Conservation (phyloP, 352 stramenopile genomes). For the Phytophthora boehmeriae region DNA sequence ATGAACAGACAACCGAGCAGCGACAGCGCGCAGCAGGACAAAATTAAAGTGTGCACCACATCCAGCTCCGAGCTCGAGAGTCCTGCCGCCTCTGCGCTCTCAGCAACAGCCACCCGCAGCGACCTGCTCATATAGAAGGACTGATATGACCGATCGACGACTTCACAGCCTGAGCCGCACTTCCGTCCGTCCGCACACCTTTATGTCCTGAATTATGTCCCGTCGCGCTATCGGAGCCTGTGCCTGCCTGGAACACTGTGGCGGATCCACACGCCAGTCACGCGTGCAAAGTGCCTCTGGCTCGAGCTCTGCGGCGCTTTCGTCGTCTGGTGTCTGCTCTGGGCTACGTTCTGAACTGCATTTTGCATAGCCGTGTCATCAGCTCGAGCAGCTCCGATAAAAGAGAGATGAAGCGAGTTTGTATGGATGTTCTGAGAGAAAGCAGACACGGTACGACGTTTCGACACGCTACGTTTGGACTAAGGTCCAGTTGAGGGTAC, state of each 20-base stretch:
- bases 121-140: slow-evolving; percentile 17
- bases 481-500: slow-evolving; percentile 28
- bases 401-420: neutral
- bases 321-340: too few species aligned
- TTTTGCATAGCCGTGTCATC: too few species aligned
- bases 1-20: slow-evolving; percentile 55
- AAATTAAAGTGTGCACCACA: slow-evolving; percentile 40
- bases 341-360: too few species aligned
- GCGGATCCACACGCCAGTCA: too few species aligned
- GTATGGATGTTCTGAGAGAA: slow-evolving; percentile 12
- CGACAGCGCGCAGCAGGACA: slow-evolving; percentile 48
- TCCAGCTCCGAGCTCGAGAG: slow-evolving; percentile 38
- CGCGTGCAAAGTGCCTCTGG: too few species aligned
- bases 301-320: too few species aligned
- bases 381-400: too few species aligned
- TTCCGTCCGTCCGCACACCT: too few species aligned
- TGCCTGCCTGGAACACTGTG: neutral
- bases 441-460: slow-evolving; percentile 9
- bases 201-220: too few species aligned
- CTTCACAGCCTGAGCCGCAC: too few species aligned
- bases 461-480: slow-evolving; percentile 20
- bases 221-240: slow-evolving; percentile 32
- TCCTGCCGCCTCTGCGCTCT: neutral
- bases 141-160: too few species aligned
- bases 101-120: neutral